Evolutionary conservation across 148 eudicot genomes (phyloP).

Genomic region (Oxyria digyna): DNA sequence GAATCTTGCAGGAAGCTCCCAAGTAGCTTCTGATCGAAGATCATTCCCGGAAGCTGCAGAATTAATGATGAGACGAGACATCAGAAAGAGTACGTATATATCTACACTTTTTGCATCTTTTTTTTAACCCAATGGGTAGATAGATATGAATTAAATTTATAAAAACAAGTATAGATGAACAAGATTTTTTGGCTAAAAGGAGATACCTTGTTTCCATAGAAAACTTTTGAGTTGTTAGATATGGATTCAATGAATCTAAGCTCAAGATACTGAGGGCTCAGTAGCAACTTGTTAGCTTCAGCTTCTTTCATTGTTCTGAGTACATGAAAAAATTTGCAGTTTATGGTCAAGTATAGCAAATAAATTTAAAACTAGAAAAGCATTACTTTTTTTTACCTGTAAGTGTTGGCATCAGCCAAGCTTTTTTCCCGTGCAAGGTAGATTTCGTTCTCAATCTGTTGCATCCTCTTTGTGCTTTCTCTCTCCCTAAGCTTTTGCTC

Average conservation of each 20-base stretch:
- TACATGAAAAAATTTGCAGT: conserved; percentile 5
- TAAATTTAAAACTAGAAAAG: neutral
- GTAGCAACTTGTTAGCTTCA: conserved; percentile 79
- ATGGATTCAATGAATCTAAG: conserved; percentile 76
- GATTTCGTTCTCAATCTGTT: conserved; percentile 79
- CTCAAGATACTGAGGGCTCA: conserved; percentile 71
- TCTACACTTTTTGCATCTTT: too few relatives aligned
- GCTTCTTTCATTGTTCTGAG: conserved; percentile 77
- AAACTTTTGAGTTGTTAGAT: conserved; percentile 71
- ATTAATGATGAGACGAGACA: conserved; percentile 3
- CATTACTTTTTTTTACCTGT: conserved; percentile 35
- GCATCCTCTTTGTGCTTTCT: conserved; percentile 69
- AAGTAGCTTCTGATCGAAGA: conserved; percentile 72
- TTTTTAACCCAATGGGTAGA: too few relatives aligned
- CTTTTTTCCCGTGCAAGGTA: conserved; percentile 83
- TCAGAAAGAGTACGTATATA: too few relatives aligned
- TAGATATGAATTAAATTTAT: too few relatives aligned
- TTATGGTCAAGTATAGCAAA: neutral
- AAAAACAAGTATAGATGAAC: too few relatives aligned
- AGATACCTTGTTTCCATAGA: conserved; percentile 75
- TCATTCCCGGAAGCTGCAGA: conserved; percentile 69
- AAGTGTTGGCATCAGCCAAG: conserved; percentile 69
- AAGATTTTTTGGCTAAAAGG: too few relatives aligned
- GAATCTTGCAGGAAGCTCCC: conserved; percentile 45
- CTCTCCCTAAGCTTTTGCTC: conserved; percentile 86